A percentile compares a stretch with the other conserved stretches of the same genome.
Conservation (phyloP, 176 grass and related monocot genomes). For the Musa itinerans region DNA sequence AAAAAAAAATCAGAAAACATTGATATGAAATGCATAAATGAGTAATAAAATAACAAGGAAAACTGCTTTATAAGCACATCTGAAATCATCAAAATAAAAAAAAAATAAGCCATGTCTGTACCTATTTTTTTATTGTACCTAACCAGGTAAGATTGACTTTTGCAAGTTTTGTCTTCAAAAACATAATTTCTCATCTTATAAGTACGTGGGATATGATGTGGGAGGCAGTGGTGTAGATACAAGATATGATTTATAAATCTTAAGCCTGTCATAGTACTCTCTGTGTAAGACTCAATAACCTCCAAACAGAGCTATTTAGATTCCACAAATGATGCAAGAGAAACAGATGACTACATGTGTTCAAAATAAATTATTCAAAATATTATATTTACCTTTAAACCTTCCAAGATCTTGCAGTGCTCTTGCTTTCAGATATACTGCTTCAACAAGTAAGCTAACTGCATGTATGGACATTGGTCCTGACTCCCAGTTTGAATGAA, state of each 20-base stretch:
- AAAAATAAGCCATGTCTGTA: too few relatives aligned
- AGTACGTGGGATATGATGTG: too few relatives aligned
- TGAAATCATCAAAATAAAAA: neutral
- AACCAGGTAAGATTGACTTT: too few relatives aligned
- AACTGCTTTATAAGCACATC: neutral
- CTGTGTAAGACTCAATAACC: neutral
- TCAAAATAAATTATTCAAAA: neutral
- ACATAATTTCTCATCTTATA: too few relatives aligned
- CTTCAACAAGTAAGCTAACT: slow-evolving; percentile 78
- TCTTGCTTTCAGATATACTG: slow-evolving; percentile 80
- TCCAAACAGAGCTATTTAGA: neutral
- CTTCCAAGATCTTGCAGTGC: slow-evolving; percentile 84
- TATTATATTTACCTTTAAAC: slow-evolving; percentile 50
- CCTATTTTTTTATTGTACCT: too few relatives aligned
- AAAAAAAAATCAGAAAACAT: neutral
- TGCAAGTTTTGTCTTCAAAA: too few relatives aligned
- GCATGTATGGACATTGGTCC: slow-evolving; percentile 74
- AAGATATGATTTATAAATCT: neutral
- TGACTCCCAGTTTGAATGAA: slow-evolving; percentile 40
- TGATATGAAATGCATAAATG: neutral
- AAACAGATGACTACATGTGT: neutral
- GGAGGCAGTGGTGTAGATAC: neutral
- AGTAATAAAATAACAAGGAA: neutral
- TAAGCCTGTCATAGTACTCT: neutral
- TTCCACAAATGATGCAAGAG: neutral